A percentile compares a stretch with the other conserved stretches of the same genome.
Evolutionary conservation across 306 rosid genomes (phyloP).

Genomic region (Vigna nakashimae): DNA sequence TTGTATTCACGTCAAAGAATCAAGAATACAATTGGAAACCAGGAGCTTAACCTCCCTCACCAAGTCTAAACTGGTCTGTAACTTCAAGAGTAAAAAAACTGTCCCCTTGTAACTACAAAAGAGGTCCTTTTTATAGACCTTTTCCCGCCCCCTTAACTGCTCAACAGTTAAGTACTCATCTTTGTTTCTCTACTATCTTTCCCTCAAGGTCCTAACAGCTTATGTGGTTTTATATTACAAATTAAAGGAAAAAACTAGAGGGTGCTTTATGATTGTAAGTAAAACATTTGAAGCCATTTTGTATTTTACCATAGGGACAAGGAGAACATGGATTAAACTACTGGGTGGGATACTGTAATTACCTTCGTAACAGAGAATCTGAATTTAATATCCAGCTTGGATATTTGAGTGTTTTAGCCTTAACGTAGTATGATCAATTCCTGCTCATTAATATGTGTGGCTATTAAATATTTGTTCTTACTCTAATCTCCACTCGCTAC

Average conservation of each 20-base stretch:
- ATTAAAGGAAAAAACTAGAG: background rate
- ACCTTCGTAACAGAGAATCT: background rate
- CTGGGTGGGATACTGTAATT: constrained; percentile 3
- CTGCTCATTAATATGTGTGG: constrained; percentile 1
- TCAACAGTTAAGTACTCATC: no score
- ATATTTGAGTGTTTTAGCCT: background rate
- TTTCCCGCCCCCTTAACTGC: no score
- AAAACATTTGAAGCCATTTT: background rate
- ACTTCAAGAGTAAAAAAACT: no score
- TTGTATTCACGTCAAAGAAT: no score
- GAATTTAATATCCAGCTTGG: constrained; percentile 4
- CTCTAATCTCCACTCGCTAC: background rate
- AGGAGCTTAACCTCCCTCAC: no score
- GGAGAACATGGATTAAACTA: constrained; percentile 1
- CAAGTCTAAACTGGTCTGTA: no score
- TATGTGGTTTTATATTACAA: background rate
- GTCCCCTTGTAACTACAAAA: no score
- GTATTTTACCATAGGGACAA: background rate
- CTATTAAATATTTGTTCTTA: background rate
- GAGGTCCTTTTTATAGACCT: no score
- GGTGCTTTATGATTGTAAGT: background rate
- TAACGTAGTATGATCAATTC: background rate
- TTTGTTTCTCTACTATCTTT: no score
- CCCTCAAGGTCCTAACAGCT: no score
- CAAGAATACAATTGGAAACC: no score